Evolutionary conservation across 495 filamentous ascomycete species (phyloP), one percentile per base, ranked within the genome.

Genomic region (Gamarada debralockiae): DNA sequence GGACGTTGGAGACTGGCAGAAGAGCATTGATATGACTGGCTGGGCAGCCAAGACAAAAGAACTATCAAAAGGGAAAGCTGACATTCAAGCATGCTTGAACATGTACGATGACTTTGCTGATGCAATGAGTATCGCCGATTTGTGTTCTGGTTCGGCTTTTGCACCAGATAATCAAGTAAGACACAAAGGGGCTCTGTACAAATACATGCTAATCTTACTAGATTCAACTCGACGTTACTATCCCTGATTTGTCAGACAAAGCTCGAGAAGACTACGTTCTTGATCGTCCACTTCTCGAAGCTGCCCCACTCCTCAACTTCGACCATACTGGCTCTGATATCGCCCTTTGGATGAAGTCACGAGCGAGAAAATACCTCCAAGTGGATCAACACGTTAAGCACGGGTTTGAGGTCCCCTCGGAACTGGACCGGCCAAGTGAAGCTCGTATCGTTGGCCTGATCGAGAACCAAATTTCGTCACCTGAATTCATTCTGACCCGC

Each of bases 181-280:
- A 14, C 13, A 4, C 27, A 18, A 22, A 10, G 12, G 10, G 6
- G 8, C 25, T 25, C 18, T n/a, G 1, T 47, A 6, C 27, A 10
- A 29, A 31, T 47, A 7, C 24, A 60, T 54, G 41, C 36, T 33
- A 49, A 46, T 38, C 24, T 18, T 55, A 56, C 22, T 27, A 21
- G 48, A 8, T 54, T 47, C 15, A 54, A 42, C 33, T 56, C 36
- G 89, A 95, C 59, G 66, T 78, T 9, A 83, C 81, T 34, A 65
- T 78, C 17, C 84, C 87, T 4, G 68, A 73, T 12, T 67, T 85
- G 8, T 67, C 79, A 0, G 72, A 80, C 9, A 86, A 82, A 58
- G 68, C 74, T 8, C 78, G 73, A 34, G 70, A 77, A 4, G 86
- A 90, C 65, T 89, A 79, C 52, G 72, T 81, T 29, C 74, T 87